Conservation (phyloP, 768 basidiomycete genomes). For the Pleurotus pulmonarius region DNA sequence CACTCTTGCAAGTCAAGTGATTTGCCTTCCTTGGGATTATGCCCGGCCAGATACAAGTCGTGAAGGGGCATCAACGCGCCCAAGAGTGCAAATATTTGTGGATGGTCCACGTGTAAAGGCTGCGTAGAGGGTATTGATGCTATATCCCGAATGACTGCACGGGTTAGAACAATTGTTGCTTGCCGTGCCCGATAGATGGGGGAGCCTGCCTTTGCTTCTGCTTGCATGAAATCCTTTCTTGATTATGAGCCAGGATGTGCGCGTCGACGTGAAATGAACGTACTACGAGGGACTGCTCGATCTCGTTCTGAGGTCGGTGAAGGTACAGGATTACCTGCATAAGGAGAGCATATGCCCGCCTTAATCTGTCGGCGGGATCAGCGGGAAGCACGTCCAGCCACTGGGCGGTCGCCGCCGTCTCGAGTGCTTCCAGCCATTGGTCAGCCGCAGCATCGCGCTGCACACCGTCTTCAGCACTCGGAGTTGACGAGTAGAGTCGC, state of each 20-base stretch:
- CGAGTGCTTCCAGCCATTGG: constrained; percentile 19
- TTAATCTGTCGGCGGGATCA: constrained; percentile 14
- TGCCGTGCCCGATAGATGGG: constrained; percentile 22
- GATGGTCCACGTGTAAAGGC: constrained; percentile 14
- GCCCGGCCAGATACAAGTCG: constrained; percentile 17
- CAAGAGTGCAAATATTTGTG: constrained; percentile 19
- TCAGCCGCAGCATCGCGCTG: neutral
- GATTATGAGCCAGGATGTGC: neutral
- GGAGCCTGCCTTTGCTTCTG: constrained; percentile 17
- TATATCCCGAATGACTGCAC: constrained; percentile 18
- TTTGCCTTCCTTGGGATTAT: neutral
- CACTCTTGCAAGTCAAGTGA: constrained; percentile 6
- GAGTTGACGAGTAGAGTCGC: too few relatives aligned
- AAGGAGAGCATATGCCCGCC: constrained; percentile 18
- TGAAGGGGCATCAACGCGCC: constrained; percentile 19
- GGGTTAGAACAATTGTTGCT: constrained; percentile 15
- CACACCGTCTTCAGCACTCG: neutral
- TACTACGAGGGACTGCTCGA: constrained; percentile 18
- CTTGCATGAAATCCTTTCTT: constrained; percentile 19
- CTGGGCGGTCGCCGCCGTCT: constrained; percentile 18
- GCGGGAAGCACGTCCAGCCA: constrained; percentile 17
- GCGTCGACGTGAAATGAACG: constrained; percentile 4
- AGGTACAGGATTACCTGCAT: constrained; percentile 24
- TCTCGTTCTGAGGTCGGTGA: constrained; percentile 15
- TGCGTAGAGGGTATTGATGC: constrained; percentile 15